These are phyloP conservation scores for Acacia melanoxylon DNA, from an alignment of 306 rosid species.

Conservation along the genomic window DNA sequence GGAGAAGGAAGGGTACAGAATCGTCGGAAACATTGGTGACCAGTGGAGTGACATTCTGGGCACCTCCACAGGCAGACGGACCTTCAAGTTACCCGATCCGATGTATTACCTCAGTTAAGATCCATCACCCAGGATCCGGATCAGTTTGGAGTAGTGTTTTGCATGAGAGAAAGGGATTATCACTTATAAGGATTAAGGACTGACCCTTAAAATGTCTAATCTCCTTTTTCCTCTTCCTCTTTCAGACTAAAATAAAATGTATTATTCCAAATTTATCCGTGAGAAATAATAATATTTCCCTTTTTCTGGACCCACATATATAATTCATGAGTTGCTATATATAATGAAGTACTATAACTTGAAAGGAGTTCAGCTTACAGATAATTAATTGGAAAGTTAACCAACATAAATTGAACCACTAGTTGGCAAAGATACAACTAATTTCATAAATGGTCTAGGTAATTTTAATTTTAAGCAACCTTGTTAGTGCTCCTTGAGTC, in stretches of 20 bases:
- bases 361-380: background rate
- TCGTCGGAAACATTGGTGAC: constrained; percentile 51
- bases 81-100: constrained; percentile 56
- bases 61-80: constrained; percentile 24
- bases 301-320: background rate
- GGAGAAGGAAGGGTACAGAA: constrained; percentile 37
- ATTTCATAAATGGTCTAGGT: no score
- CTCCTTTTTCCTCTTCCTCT: background rate
- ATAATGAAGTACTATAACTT: no score
- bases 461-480: background rate
- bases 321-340: no score
- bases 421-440: background rate
- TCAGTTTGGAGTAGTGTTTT: background rate
- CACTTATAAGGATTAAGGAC: background rate
- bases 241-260: no score
- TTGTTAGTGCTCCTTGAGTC: background rate
- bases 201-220: background rate
- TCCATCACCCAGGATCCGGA: background rate
- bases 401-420: background rate
- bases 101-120: constrained; percentile 32
- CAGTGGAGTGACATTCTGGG: constrained; percentile 57
- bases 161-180: background rate
- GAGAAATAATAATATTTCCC: background rate
- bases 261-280: background rate
- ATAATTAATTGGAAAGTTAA: background rate